Evolutionary conservation across 495 filamentous ascomycete species (phyloP).

Genomic region (Aspergillus wentii): DNA sequence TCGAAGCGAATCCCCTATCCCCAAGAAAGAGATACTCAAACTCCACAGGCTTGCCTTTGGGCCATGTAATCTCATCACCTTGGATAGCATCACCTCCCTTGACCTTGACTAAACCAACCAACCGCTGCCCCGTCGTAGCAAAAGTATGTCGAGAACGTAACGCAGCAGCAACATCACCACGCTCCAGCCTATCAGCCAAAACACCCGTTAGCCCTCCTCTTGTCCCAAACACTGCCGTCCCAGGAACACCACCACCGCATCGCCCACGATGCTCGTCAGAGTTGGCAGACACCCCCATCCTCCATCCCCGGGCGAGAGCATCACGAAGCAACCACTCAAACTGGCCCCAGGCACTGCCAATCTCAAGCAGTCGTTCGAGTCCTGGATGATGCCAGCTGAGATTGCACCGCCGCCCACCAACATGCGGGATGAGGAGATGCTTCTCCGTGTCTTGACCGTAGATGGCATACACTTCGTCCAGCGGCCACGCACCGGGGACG

Average conservation of each 20-base stretch:
- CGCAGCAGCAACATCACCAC: constrained; percentile 9
- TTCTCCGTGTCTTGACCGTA: constrained; percentile 7
- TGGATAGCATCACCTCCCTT: constrained; percentile 8
- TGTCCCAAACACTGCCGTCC: constrained; percentile 16
- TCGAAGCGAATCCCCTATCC: constrained; percentile 15
- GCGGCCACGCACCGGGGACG: constrained; percentile 14
- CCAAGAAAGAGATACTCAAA: constrained; percentile 17
- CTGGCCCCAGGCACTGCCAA: constrained; percentile 17
- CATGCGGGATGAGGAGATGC: constrained; percentile 16
- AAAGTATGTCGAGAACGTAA: constrained; percentile 18
- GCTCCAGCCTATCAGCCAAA: constrained; percentile 7
- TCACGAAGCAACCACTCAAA: constrained; percentile 19
- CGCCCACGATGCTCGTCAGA: constrained; percentile 20
- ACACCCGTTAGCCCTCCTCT: constrained; percentile 20
- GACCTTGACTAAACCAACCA: constrained; percentile 14
- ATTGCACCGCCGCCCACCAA: constrained; percentile 17
- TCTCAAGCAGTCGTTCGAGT: constrained; percentile 17
- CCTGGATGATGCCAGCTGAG: constrained; percentile 16
- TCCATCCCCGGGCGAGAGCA: constrained; percentile 15
- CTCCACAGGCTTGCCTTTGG: neutral
- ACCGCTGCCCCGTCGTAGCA: constrained; percentile 20
- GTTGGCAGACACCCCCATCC: constrained; percentile 16
- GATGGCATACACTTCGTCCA: constrained; percentile 14
- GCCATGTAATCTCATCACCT: constrained; percentile 14
- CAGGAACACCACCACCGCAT: constrained; percentile 18